phyloP scores from a whole-genome alignment of 2,329 filamentous ascomycete species.

The Sporothrix protearum region DNA sequence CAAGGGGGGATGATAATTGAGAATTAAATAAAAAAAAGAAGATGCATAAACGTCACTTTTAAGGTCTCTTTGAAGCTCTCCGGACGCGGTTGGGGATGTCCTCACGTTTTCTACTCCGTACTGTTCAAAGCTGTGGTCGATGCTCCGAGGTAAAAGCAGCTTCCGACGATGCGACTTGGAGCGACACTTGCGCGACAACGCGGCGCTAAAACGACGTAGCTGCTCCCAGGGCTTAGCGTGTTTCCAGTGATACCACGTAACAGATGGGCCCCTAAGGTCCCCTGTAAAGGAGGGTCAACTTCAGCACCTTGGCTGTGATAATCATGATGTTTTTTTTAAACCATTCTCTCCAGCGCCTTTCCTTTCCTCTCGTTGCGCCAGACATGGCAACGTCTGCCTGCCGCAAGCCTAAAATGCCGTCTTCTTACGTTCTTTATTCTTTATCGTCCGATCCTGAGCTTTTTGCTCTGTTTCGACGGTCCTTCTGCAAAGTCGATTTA shows the following conservation, averaged over 20 bases:
- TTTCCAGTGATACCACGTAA: no score
- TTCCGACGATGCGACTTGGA: background rate
- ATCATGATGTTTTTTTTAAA: no score
- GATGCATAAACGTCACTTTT: background rate
- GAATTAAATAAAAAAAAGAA: no score
- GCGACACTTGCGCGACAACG: background rate
- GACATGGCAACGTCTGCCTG: background rate
- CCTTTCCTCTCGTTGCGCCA: background rate
- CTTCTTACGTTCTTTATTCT: background rate
- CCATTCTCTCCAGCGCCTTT: background rate
- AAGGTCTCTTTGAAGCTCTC: background rate
- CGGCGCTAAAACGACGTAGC: background rate
- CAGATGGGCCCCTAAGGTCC: no score
- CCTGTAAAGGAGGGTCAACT: background rate
- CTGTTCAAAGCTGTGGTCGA: background rate
- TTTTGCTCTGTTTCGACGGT: background rate
- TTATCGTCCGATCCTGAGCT: background rate
- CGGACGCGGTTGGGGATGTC: conserved; percentile 13
- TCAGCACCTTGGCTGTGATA: no score
- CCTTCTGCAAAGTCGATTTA: background rate
- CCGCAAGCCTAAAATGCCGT: background rate
- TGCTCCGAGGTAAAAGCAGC: background rate
- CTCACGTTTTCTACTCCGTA: background rate
- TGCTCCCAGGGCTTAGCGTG: conserved; percentile 2
- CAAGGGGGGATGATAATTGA: background rate